Percentiles rank a stretch among this genome's conserved stretches.
These are phyloP conservation scores for Musa acuminata DNA, from an alignment of 176 grass and related monocot genomes.

Conservation along the genomic window DNA sequence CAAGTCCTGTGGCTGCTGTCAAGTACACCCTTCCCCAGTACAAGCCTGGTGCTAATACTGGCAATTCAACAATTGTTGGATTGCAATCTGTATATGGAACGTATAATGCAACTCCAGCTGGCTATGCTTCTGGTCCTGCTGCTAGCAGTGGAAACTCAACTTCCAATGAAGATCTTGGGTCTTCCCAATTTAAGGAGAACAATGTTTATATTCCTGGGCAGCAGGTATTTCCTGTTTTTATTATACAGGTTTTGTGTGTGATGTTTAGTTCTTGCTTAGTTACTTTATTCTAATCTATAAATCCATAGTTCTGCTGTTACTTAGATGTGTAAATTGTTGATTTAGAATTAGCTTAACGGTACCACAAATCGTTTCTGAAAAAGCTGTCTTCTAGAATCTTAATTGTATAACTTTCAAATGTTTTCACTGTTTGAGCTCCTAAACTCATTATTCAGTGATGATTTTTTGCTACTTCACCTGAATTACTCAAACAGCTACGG, in stretches of 20 bases:
- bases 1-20: constrained; percentile 35
- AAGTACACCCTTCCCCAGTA: constrained; percentile 53
- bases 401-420: no score
- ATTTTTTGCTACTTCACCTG: no score
- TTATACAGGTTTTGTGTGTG: background rate
- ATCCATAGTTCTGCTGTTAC: no score
- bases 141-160: constrained; percentile 38
- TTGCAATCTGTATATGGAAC: constrained; percentile 45
- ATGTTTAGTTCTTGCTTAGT: background rate
- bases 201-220: constrained; percentile 64
- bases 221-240: constrained; percentile 32
- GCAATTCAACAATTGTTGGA: constrained; percentile 51
- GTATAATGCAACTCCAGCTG: constrained; percentile 49
- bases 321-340: no score
- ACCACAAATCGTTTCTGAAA: no score
- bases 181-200: constrained; percentile 71
- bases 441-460: no score
- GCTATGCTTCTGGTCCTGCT: constrained; percentile 39
- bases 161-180: constrained; percentile 50
- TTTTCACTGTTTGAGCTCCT: no score
- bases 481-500: no score
- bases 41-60: constrained; percentile 63
- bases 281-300: background rate
- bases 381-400: no score
- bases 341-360: no score